Base-by-base conservation (phyloP, 169 alveolate species). In the Ophryocystis elektroscirrha region DNA sequence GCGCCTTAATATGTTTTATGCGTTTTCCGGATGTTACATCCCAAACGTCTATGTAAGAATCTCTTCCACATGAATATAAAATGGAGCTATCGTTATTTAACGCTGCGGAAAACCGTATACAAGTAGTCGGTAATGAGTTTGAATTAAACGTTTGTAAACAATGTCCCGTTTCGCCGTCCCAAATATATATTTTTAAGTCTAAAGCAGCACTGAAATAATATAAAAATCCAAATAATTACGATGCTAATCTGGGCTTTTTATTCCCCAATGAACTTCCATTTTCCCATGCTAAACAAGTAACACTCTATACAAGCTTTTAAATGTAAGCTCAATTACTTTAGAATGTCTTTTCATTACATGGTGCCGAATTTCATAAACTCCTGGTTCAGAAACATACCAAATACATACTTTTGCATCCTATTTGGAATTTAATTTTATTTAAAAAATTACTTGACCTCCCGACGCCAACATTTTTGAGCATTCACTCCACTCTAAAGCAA, bases 31-130 rank as follows among this genome's bases (percentile, higher is more conserved):
- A 56, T 51, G 57, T 19, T n/a, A 64, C 68, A 58, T 73, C 58
- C 96, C 96, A 87, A 43, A 85, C 85, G 66, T 85, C 86, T 16
- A 91, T 73, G 12, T 88, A 62, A 30, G 91, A 80, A 61, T 91
- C 98, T 51, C 95, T 74, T 19, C 94, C 80, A 45, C 94, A 79
- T 28, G 91, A 74, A 62, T 80, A 83, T 20, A 44, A 5, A 44
- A 44, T 15, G 18, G 26, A 20, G 3, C 51, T 36, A n/a, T 12
- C 39, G 36, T 56, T 48, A 30, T 68, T 71, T 5, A 22, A 9
- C 39, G 26, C 59, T 16, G 96, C 96, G 20, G 95, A 85, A 96
- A 96, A 91, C 5, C 81, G 56, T 29, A 84, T 81, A 51, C 85
- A 84, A 2, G 96, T 84, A 6, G 88, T 79, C 38, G 84, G 75